Percentiles rank a stretch among this genome's conserved stretches.
phyloP scores from a whole-genome alignment of 257 asterid genomes.

The Solanum sparsipilum region DNA sequence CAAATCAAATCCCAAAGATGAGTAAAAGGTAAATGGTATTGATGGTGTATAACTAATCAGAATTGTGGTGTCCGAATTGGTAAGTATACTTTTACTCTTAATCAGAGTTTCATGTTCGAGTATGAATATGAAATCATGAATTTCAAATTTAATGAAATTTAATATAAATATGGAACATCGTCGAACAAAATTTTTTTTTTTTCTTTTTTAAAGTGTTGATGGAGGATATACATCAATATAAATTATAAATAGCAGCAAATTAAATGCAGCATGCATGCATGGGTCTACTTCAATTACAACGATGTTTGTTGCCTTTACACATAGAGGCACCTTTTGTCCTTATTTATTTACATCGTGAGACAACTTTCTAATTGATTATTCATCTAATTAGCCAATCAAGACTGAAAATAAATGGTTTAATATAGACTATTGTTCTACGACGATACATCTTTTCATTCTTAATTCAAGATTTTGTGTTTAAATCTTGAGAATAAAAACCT shows the following conservation, averaged over 20 bases:
- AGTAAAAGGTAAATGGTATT: too few species aligned
- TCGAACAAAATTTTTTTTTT: too few species aligned
- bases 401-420: too few species aligned
- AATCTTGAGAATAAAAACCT: not conserved
- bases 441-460: not conserved
- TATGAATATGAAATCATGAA: not conserved
- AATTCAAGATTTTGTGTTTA: not conserved
- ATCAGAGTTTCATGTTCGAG: too few species aligned
- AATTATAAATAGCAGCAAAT: not conserved
- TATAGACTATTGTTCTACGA: too few species aligned
- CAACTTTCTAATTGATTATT: not conserved
- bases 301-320: conserved; percentile 2
- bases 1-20: too few species aligned
- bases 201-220: not conserved
- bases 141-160: not conserved
- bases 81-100: too few species aligned
- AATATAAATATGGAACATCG: not conserved
- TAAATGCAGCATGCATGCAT: not conserved
- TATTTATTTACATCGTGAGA: not conserved
- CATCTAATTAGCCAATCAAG: too few species aligned
- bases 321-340: not conserved
- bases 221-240: not conserved
- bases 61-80: too few species aligned
- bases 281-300: conserved; percentile 17
- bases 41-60: too few species aligned